Conservation (phyloP, 2,329 filamentous ascomycete species). For the Didymella arachidicola region DNA sequence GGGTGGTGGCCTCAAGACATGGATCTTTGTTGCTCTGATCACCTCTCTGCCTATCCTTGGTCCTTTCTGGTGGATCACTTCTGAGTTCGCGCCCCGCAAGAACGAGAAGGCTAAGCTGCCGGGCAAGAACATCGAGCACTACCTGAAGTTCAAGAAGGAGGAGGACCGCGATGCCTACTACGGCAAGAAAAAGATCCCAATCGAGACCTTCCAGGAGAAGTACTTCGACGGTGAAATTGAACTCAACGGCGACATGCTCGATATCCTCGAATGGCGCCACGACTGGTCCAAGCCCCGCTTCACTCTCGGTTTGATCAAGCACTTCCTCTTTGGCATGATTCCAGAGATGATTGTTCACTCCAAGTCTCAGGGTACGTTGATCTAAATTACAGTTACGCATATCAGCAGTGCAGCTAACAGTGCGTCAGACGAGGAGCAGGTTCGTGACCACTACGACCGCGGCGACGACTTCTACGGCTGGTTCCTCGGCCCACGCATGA, state of each 20-base stretch:
- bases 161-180: conserved; percentile 71
- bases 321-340: conserved; percentile 85
- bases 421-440: conserved; percentile 86
- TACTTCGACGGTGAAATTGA: conserved; percentile 96
- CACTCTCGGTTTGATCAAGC: conserved; percentile 83
- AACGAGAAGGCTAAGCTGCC: conserved; percentile 91
- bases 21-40: conserved; percentile 83
- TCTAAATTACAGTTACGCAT: not conserved
- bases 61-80: conserved; percentile 81
- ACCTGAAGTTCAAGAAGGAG: conserved; percentile 78
- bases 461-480: conserved; percentile 98
- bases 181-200: conserved; percentile 81
- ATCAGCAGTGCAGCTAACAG: conserved; percentile 35
- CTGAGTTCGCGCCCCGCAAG: conserved; percentile 82
- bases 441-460: conserved; percentile 96
- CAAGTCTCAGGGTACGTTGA: conserved; percentile 76
- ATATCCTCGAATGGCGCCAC: conserved; percentile 90
- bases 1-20: conserved; percentile 85
- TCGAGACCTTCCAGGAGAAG: conserved; percentile 97
- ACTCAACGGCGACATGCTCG: conserved; percentile 91
- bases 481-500: conserved; percentile 98
- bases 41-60: conserved; percentile 80
- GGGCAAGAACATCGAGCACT: conserved; percentile 87
- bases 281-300: conserved; percentile 97
- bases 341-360: conserved; percentile 94